Percentiles rank a stretch among this genome's conserved stretches.
phyloP scores from a whole-genome alignment of 139 green algal genomes.

The Chlorella vulgaris region DNA sequence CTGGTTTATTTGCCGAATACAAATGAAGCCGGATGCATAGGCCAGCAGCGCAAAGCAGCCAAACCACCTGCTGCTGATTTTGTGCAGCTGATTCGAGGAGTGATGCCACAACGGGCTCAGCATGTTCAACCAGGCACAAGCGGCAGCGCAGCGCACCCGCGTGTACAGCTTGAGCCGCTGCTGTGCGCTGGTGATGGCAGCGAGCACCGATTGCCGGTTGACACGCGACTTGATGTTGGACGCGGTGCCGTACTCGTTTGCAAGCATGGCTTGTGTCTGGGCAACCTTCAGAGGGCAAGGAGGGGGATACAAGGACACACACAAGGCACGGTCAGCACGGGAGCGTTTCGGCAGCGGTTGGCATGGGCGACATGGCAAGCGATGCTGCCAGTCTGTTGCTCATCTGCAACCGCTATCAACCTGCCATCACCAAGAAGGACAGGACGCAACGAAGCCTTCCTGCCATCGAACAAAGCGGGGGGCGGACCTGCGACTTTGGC shows the following conservation, averaged over 20 bases:
- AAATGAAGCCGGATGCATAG: no score
- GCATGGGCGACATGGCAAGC: not conserved
- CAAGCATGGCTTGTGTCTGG: constrained; percentile 95
- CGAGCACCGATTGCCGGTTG: constrained; percentile 97
- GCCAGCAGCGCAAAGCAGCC: no score
- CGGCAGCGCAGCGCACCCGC: no score
- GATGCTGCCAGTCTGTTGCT: not conserved
- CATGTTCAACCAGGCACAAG: no score
- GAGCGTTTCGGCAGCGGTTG: no score
- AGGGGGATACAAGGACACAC: not conserved
- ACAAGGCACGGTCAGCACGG: not conserved
- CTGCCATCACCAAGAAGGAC: no score
- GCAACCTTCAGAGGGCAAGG: constrained; percentile 59
- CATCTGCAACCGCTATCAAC: no score
- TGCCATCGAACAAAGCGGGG: not conserved
- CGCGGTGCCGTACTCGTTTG: constrained; percentile 97
- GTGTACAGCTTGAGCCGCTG: constrained; percentile 96
- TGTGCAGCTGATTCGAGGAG: no score
- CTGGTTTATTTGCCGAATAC: no score
- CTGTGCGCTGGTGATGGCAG: constrained; percentile 98
- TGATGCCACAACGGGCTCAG: no score
- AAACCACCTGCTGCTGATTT: no score
- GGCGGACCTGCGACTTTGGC: constrained; percentile 90
- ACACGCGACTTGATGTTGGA: constrained; percentile 99
- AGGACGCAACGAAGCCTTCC: not conserved